phyloP scores from a whole-genome alignment of 2,329 filamentous ascomycete species.

The Xylariaceae sp. region DNA sequence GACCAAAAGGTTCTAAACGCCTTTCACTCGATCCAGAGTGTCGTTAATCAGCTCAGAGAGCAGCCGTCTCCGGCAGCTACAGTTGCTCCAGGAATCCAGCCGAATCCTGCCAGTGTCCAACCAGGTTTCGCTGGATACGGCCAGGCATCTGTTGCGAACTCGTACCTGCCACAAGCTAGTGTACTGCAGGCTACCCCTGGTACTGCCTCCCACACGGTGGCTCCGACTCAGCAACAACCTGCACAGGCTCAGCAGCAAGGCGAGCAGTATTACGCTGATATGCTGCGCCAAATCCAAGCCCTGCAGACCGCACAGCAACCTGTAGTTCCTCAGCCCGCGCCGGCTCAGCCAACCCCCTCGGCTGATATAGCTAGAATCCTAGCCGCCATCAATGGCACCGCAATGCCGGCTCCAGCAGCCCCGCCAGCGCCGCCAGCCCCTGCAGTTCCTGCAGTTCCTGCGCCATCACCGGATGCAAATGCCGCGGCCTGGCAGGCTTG shows the following conservation, averaged over 20 bases:
- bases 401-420: conserved; percentile 10
- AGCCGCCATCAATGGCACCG: conserved; percentile 22
- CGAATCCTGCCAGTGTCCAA: conserved; percentile 42
- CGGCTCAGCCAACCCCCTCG: conserved; percentile 8
- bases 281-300: conserved; percentile 28
- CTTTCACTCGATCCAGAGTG: conserved; percentile 39
- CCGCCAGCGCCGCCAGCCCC: conserved; percentile 4
- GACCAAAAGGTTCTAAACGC: conserved; percentile 42
- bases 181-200: conserved; percentile 7
- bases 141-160: conserved; percentile 11
- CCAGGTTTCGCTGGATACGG: conserved; percentile 51
- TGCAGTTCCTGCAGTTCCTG: conserved; percentile 10
- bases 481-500: conserved; percentile 21
- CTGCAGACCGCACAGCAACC: conserved; percentile 21
- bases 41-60: conserved; percentile 39
- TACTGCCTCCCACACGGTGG: conserved; percentile 9
- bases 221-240: conserved; percentile 19
- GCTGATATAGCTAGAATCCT: conserved; percentile 27
- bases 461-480: conserved; percentile 13
- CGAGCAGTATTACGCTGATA: conserved; percentile 20
- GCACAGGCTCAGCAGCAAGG: conserved; percentile 18
- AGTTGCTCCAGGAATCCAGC: conserved; percentile 48
- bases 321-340: conserved; percentile 16
- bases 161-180: too few species aligned
- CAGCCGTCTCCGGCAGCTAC: conserved; percentile 46